Evolutionary conservation across 148 eudicot genomes (phyloP).

Genomic region (Cornus controversa): DNA sequence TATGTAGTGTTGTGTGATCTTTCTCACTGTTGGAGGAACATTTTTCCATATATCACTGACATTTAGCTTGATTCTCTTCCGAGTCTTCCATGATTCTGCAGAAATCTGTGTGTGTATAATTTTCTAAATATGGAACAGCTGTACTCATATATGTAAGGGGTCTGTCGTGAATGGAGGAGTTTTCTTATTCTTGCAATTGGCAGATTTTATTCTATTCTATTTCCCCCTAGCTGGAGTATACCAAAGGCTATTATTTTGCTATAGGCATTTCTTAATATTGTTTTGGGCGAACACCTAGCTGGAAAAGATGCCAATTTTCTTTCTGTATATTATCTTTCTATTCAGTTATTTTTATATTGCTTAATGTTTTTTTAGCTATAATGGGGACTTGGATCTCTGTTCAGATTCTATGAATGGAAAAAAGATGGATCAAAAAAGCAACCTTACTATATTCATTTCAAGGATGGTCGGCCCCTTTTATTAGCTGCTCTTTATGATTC

Average conservation of each 20-base stretch:
- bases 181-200: too few relatives aligned
- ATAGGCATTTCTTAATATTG: neutral
- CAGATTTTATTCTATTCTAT: too few relatives aligned
- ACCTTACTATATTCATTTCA: conserved; percentile 84
- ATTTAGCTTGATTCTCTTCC: neutral
- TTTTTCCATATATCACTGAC: neutral
- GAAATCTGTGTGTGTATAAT: neutral
- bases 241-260: neutral
- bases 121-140: neutral
- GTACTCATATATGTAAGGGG: neutral
- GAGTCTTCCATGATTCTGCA: neutral
- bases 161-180: neutral
- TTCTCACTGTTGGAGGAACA: neutral
- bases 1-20: neutral
- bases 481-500: conserved; percentile 97
- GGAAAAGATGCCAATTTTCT: neutral
- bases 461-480: conserved; percentile 81
- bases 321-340: neutral
- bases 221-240: neutral
- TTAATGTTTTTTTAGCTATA: conserved; percentile 5
- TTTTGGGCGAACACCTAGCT: neutral
- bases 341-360: neutral
- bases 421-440: conserved; percentile 86
- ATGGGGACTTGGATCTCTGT: neutral
- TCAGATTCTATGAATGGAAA: conserved; percentile 97